Base-by-base conservation (phyloP, 805 yeast species). In the Zygosaccharomyces bisporus region DNA sequence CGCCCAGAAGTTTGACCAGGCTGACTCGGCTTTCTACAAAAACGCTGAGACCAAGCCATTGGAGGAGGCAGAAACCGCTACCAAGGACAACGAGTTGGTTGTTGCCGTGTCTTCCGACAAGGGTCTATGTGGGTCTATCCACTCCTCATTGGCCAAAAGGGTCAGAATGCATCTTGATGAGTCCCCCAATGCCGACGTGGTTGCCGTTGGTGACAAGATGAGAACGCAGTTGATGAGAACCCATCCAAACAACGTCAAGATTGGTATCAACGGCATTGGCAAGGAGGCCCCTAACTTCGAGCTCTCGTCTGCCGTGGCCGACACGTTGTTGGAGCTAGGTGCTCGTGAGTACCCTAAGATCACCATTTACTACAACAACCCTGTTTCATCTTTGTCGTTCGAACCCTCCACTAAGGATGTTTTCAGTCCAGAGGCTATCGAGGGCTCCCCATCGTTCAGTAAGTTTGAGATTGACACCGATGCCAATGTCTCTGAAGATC, bases 91-190 rank as follows among this genome's bases (percentile, higher is more conserved):
- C 72, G 80, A 85, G 54, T 79, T 93, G 65, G 71, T 91, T 57
- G 75, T 91, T 63, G 96, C 90, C 47, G 80, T 89, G 53, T 84
- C 98, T 39, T 88, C 96, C 49, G 99, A 93, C 75, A 93, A 93
- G 76, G 99, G 99, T 67, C 80, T 93, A 62, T 93, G 99, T 80
- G 99, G 99, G 61, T 90, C 98, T 38, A 88, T 93, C 66, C 99
- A 93, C 76, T 81, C 99, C 43, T 95, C 87, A 74, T 73, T 91
- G 60, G 85, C 96, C 59, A 89, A 91, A 74, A 80, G 85, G 52
- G 85, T 95, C 50, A 87, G 95, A 74, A 64, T 57, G 53, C 79
- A 81, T 72, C 64, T 82, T 46, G 73, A 62, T 25, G 84, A 77
- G 60, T 68, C 76, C 60, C 80, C 86, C 56, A 77, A 77, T 51